These are phyloP conservation scores for Cladophialophora exuberans DNA, from an alignment of 2,329 filamentous ascomycete species.

Conservation along the genomic window DNA sequence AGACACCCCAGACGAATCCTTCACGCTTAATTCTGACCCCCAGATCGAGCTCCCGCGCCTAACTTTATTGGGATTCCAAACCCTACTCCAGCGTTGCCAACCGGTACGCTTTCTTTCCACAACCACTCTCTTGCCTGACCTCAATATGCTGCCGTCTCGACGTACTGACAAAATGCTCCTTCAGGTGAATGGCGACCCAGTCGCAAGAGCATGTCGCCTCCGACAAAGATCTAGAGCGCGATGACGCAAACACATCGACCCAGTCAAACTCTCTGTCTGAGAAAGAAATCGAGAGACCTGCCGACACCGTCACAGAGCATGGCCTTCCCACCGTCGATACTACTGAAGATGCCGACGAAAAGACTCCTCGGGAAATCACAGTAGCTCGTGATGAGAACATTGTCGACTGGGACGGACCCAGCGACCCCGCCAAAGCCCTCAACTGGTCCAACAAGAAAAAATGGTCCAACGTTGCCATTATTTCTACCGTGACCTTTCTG, in stretches of 20 bases:
- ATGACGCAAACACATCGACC: slow-evolving; percentile 10
- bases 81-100: neutral
- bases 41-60: neutral
- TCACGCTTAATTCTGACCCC: neutral
- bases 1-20: slow-evolving; percentile 2
- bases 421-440: slow-evolving; percentile 61
- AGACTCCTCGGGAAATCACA: neutral
- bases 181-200: slow-evolving; percentile 16
- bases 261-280: slow-evolving; percentile 8
- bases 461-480: slow-evolving; percentile 46
- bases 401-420: slow-evolving; percentile 62
- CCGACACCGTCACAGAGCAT: slow-evolving; percentile 26
- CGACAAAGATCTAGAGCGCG: slow-evolving; percentile 7
- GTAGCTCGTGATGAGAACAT: slow-evolving; percentile 49
- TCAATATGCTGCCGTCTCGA: neutral
- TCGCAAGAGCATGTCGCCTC: neutral
- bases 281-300: slow-evolving; percentile 9
- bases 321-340: slow-evolving; percentile 28
- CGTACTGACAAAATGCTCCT: slow-evolving; percentile 7
- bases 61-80: neutral
- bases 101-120: neutral
- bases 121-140: neutral
- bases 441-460: slow-evolving; percentile 60
- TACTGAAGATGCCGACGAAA: slow-evolving; percentile 28
- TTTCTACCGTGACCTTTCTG: slow-evolving; percentile 56